Percentiles rank a stretch among this genome's conserved stretches.
These are phyloP conservation scores for Zymoseptoria crescenta DNA, from an alignment of 2,329 filamentous ascomycete species.

Conservation along the genomic window DNA sequence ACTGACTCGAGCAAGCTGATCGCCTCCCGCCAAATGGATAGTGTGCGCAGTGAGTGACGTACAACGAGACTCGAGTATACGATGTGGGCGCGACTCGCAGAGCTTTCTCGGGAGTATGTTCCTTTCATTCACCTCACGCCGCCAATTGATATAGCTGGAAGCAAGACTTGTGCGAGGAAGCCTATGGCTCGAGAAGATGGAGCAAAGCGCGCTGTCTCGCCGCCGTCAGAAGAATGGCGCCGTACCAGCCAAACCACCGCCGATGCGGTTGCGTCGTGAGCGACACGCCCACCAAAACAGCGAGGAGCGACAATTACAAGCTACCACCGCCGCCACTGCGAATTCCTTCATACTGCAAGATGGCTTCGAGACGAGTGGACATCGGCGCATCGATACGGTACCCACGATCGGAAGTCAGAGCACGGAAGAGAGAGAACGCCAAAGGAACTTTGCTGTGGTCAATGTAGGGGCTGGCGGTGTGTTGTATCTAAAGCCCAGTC, in stretches of 20 bases:
- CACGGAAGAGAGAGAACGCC: constrained; percentile 16
- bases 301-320: constrained; percentile 2
- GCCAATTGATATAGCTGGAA: background rate
- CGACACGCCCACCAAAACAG: constrained; percentile 6
- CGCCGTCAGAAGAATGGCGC: constrained; percentile 19
- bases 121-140: background rate
- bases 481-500: constrained; percentile 40
- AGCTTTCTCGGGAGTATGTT: background rate
- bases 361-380: constrained; percentile 11
- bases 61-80: background rate
- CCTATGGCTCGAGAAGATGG: constrained; percentile 22
- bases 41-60: background rate
- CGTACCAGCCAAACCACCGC: constrained; percentile 11
- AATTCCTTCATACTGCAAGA: constrained; percentile 6
- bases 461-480: constrained; percentile 42
- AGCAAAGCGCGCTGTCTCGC: constrained; percentile 18
- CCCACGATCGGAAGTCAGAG: constrained; percentile 13
- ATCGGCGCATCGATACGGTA: constrained; percentile 13
- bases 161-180: background rate
- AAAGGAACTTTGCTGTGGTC: constrained; percentile 39
- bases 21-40: background rate
- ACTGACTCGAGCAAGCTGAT: constrained; percentile 1
- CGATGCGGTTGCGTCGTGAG: constrained; percentile 10
- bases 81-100: background rate
- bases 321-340: constrained; percentile 14